These are phyloP conservation scores for Botryotinia calthae DNA, from an alignment of 2,329 filamentous ascomycete species.

Conservation along the genomic window DNA sequence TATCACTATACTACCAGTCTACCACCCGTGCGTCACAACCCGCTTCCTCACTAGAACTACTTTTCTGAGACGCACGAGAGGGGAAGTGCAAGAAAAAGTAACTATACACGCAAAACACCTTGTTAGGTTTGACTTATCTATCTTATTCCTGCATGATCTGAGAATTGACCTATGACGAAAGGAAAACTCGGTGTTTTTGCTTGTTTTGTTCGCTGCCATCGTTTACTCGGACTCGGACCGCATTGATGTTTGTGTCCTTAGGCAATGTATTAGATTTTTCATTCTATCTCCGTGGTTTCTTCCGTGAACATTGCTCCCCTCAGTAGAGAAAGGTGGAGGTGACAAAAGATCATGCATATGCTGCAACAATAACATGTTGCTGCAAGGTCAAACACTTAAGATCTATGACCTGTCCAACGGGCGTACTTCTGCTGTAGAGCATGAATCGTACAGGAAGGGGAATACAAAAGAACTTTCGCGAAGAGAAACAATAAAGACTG, in stretches of 20 bases:
- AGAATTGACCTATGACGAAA: neutral
- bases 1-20: neutral
- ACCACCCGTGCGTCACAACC: neutral
- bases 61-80: neutral
- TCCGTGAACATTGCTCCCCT: neutral
- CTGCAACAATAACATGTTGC: constrained; percentile 1
- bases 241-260: neutral
- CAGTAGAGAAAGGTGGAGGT: neutral
- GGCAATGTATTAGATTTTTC: neutral
- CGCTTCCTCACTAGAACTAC: constrained; percentile 1
- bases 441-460: neutral
- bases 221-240: neutral
- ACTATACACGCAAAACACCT: neutral
- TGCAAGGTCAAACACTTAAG: neutral
- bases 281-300: neutral
- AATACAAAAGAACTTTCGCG: constrained; percentile 12
- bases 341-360: neutral
- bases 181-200: neutral
- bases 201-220: neutral
- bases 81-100: neutral
- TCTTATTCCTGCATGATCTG: constrained; percentile 8
- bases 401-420: neutral
- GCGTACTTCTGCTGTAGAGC: neutral
- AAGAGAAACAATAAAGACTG: constrained; percentile 18
- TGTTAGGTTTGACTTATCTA: neutral